A percentile compares a stretch with the other conserved stretches of the same genome.
phyloP scores from a whole-genome alignment of 75 land plant genomes.

The Isoetes taiwanensis region DNA sequence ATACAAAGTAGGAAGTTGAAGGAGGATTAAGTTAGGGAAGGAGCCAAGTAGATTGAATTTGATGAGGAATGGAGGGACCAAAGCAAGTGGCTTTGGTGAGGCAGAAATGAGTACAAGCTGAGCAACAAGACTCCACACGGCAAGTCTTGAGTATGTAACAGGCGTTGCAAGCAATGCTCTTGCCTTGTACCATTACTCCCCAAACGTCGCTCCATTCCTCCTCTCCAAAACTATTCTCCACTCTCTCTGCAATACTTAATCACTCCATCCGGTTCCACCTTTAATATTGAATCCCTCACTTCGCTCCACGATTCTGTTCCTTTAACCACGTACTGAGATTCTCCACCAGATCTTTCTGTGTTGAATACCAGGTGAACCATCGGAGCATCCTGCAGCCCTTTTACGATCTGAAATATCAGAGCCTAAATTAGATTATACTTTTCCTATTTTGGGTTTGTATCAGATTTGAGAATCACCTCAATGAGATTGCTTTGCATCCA shows the following conservation, averaged over 20 bases:
- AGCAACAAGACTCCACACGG: conserved; percentile 22
- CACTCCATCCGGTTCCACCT: conserved; percentile 21
- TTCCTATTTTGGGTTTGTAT: too few species aligned
- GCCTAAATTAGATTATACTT: too few species aligned
- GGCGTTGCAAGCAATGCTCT: conserved; percentile 15
- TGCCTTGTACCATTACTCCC: conserved; percentile 58
- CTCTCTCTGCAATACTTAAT: conserved; percentile 15
- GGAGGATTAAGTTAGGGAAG: too few species aligned
- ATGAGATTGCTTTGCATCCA: too few species aligned
- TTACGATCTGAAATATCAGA: conserved; percentile 35
- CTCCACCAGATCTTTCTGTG: conserved; percentile 5
- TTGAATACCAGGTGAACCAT: conserved; percentile 21
- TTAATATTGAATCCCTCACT: conserved; percentile 10
- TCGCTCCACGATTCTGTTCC: not conserved
- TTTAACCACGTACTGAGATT: not conserved
- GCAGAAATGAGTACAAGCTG: conserved; percentile 51
- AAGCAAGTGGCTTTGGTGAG: conserved; percentile 39
- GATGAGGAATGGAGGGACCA: conserved; percentile 25
- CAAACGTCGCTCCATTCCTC: conserved; percentile 14
- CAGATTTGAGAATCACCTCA: too few species aligned
- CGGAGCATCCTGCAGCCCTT: conserved; percentile 23
- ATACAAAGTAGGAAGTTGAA: too few species aligned
- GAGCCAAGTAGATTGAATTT: conserved; percentile 25
- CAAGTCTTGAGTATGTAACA: conserved; percentile 60
- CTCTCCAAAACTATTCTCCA: not conserved